Conservation (phyloP, 1,139 yeast genomes). For the Kodamaea sp. region DNA sequence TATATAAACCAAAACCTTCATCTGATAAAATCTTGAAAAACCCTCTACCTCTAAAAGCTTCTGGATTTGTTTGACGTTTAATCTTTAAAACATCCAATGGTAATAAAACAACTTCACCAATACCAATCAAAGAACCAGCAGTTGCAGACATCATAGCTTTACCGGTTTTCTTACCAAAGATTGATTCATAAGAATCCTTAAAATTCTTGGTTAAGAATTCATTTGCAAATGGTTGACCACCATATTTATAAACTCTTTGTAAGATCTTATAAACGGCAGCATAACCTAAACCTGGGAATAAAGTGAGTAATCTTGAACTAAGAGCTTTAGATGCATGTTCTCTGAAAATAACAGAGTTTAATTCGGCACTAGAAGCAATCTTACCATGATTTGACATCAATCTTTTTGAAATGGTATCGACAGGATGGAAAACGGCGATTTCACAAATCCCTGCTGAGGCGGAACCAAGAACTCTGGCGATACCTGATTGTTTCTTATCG, state of each 20-base stretch:
- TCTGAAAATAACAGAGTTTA: constrained; percentile 83
- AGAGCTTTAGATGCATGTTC: constrained; percentile 73
- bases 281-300: constrained; percentile 97
- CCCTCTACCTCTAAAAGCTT: constrained; percentile 96
- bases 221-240: constrained; percentile 98
- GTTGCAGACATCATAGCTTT: constrained; percentile 95
- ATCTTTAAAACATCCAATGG: constrained; percentile 96
- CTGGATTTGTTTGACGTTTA: constrained; percentile 99
- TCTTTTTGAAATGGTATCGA: constrained; percentile 96
- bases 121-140: constrained; percentile 95
- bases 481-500: constrained; percentile 85
- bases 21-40: constrained; percentile 78
- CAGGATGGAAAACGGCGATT: constrained; percentile 96
- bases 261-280: constrained; percentile 96
- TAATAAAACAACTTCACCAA: constrained; percentile 92
- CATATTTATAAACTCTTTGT: constrained; percentile 97
- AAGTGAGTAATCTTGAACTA: constrained; percentile 68
- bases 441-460: constrained; percentile 98
- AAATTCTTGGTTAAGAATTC: constrained; percentile 81
- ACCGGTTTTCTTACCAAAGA: constrained; percentile 92
- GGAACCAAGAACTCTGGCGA: constrained; percentile 91
- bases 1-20: constrained; percentile 89
- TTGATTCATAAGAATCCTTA: constrained; percentile 62
- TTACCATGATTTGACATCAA: constrained; percentile 91
- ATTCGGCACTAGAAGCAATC: constrained; percentile 57